Conservation (phyloP, 2,329 filamentous ascomycete species). For the Fusarium compactum region DNA sequence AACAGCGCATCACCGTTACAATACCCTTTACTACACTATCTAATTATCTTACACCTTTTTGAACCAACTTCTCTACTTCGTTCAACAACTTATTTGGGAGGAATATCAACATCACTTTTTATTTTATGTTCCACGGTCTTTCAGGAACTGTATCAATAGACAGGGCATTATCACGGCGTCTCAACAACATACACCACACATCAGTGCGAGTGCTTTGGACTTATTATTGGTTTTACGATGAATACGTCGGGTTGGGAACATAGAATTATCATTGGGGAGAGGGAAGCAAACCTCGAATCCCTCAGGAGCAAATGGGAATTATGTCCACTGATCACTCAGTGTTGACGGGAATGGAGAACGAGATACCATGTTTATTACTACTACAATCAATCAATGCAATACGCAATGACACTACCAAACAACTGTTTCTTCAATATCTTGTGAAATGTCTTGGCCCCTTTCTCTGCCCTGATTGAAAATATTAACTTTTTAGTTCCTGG, state of each 20-base stretch:
- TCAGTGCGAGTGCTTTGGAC: conserved; percentile 21
- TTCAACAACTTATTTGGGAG: conserved; percentile 40
- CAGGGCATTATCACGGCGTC: conserved; percentile 48
- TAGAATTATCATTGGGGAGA: conserved; percentile 45
- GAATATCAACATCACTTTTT: conserved; percentile 12
- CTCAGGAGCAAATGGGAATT: conserved; percentile 40
- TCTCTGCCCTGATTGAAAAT: neutral
- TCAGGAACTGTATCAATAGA: conserved; percentile 48
- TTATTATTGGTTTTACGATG: conserved; percentile 42
- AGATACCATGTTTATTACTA: conserved; percentile 43
- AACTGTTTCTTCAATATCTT: no score
- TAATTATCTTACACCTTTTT: conserved; percentile 34
- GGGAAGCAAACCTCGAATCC: conserved; percentile 27
- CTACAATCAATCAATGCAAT: conserved; percentile 2
- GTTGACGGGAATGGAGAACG: conserved; percentile 45
- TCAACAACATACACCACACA: conserved; percentile 42
- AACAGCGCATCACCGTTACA: conserved; percentile 34
- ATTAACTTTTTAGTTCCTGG: neutral
- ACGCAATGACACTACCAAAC: neutral
- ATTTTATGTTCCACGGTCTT: conserved; percentile 36
- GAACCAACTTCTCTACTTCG: conserved; percentile 29
- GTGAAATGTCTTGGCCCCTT: neutral
- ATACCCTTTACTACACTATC: conserved; percentile 43
- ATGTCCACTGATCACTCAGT: conserved; percentile 48
- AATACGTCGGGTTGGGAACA: conserved; percentile 48